phyloP scores from a whole-genome alignment of 208 protist species.

The Trypanosoma brucei region DNA sequence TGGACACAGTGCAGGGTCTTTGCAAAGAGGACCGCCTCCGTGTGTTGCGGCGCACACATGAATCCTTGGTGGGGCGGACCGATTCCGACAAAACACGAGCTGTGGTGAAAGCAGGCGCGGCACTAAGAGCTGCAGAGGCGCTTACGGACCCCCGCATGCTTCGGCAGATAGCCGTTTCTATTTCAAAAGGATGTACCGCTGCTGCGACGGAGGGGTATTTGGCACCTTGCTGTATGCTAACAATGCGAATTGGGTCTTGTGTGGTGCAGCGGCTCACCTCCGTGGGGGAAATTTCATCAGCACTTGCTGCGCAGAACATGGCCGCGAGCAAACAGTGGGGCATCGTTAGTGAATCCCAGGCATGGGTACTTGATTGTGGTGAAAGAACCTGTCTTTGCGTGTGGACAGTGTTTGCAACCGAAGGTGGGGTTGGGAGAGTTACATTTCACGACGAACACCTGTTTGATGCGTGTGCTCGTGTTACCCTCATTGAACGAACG shows the following conservation, averaged over 20 bases:
- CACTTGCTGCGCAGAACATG: conserved; percentile 7
- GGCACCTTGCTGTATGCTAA: conserved; percentile 4
- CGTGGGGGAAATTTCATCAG: conserved; percentile 1
- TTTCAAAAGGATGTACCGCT: background rate
- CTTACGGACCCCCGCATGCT: background rate
- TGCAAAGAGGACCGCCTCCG: conserved; percentile 20
- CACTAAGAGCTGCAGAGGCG: background rate
- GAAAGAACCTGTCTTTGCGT: background rate
- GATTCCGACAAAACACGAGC: background rate
- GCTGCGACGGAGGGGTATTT: background rate
- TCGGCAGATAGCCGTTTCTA: background rate
- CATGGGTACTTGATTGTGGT: background rate
- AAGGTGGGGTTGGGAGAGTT: conserved; percentile 18
- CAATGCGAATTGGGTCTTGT: conserved; percentile 1
- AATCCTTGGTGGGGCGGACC: background rate
- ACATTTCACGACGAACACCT: conserved; percentile 36
- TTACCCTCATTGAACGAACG: conserved; percentile 37
- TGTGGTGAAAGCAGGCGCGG: background rate
- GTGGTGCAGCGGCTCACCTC: background rate
- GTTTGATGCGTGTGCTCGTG: conserved; percentile 32
- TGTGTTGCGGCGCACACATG: conserved; percentile 17
- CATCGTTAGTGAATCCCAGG: conserved; percentile 2
- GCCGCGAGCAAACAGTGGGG: background rate
- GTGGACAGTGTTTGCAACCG: conserved; percentile 21
- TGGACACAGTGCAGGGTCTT: conserved; percentile 17